A percentile compares a stretch with the other conserved stretches of the same genome.
phyloP scores from a whole-genome alignment of 768 basidiomycete species.

The Heimioporus sp. region DNA sequence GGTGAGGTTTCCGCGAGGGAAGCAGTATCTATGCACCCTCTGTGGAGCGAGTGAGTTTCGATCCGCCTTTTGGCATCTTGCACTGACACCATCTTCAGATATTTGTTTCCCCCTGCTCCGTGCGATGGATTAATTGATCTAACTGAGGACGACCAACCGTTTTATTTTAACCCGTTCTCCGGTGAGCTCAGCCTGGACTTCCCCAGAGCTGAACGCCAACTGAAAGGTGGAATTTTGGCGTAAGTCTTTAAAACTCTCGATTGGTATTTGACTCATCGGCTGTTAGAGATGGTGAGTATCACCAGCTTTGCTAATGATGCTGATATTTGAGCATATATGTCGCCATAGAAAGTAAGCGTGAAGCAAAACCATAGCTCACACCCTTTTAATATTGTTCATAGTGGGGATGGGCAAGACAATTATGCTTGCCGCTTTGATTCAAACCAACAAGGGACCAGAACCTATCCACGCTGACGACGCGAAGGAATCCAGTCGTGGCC shows the following conservation, averaged over 20 bases:
- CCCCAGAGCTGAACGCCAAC: constrained; percentile 74
- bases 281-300: constrained; percentile 34
- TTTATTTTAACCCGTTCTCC: constrained; percentile 91
- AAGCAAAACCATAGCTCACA: background rate
- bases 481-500: constrained; percentile 37
- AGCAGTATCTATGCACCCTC: constrained; percentile 78
- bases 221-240: constrained; percentile 89
- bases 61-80: background rate
- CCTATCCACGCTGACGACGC: constrained; percentile 27
- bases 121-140: constrained; percentile 66
- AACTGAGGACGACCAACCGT: constrained; percentile 71
- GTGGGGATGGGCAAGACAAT: constrained; percentile 98
- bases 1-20: constrained; percentile 69
- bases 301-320: background rate
- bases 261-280: constrained; percentile 4
- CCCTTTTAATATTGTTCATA: constrained; percentile 27
- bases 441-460: constrained; percentile 61
- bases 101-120: constrained; percentile 66
- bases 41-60: constrained; percentile 83
- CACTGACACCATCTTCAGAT: constrained; percentile 44
- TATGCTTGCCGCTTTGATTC: constrained; percentile 88
- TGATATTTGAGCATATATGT: constrained; percentile 7
- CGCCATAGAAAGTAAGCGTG: constrained; percentile 47
- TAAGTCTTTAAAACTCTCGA: constrained; percentile 39
- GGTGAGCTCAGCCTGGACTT: constrained; percentile 86